Base-by-base conservation (phyloP, 2,329 filamentous ascomycete genomes). In the Scedosporium aurantiacum region DNA sequence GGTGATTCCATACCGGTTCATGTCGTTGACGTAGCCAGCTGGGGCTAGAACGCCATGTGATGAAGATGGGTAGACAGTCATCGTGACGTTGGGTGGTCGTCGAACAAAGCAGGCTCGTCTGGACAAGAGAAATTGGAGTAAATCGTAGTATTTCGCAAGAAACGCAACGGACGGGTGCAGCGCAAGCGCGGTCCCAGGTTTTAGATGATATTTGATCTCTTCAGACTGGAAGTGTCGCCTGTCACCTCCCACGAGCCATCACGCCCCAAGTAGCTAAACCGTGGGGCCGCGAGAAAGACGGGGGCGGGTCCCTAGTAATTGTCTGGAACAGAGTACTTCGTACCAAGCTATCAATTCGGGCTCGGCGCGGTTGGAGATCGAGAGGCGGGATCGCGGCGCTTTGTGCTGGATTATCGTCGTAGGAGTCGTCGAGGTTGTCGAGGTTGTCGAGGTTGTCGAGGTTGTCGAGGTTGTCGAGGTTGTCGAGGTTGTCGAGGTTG, bases 11-110 rank as follows among this genome's bases (percentile, higher is more conserved):
- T 61, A 66, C 65, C 65, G 63, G 54, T 54, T 58, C 63, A 63
- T 65, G 28, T 65, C 63, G 58, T 61, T 60, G 60, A 58, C 64
- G 63, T 57, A 62, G 60, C 63, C 64, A 57, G 61, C 61, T 61
- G 63, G 64, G 28, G 65, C 23, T 18, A 60, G 28, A 23, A 50
- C 21, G 23, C 25, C 28, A 6, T 52, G 58, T 10, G 58, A 60
- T 32, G 43, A 6, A 14, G 25, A 25, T 6, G 41, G 16, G n/a
- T 18, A 28, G 43, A 23, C 43, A 16, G 43, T 60, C 58, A 60
- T 60, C 1, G n/a, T 14, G 23, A 27, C 12, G 18, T 27, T n/a
- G 16, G 12, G 6, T n/a, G 16, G 37, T 28, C 37, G 23, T 25
- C 14, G 57, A 41, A 32, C 12, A 27, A n/a, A 16, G 12, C 25